phyloP scores from a whole-genome alignment of 1,139 yeast genomes.

The Debaryomycetaceae sp. region DNA sequence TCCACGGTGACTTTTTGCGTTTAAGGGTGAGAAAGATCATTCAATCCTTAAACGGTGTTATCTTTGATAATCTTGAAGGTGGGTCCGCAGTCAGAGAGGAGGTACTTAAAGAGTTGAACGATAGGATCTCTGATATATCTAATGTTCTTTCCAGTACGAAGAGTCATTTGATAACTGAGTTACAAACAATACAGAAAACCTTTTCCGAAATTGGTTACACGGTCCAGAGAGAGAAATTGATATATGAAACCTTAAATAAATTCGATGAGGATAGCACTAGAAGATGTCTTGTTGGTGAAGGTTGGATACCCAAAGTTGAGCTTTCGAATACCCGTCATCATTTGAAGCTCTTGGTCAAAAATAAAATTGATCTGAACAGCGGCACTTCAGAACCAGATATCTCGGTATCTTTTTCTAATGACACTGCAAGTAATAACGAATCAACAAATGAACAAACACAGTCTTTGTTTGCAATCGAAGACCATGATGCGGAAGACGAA shows the following conservation, averaged over 20 bases:
- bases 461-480: slow-evolving; percentile 57
- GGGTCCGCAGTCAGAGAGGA: slow-evolving; percentile 46
- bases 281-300: slow-evolving; percentile 93
- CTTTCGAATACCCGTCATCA: slow-evolving; percentile 22
- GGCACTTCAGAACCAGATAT: slow-evolving; percentile 10
- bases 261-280: slow-evolving; percentile 84
- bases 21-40: slow-evolving; percentile 70
- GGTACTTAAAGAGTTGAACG: slow-evolving; percentile 60
- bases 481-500: slow-evolving; percentile 15
- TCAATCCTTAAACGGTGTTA: slow-evolving; percentile 77
- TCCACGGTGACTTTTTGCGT: slow-evolving; percentile 78
- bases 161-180: slow-evolving; percentile 68
- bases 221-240: slow-evolving; percentile 67
- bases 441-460: slow-evolving; percentile 9
- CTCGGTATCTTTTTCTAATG: slow-evolving; percentile 19
- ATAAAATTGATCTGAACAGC: slow-evolving; percentile 13
- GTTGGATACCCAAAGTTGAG: slow-evolving; percentile 73
- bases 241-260: slow-evolving; percentile 71
- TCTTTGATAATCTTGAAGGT: slow-evolving; percentile 65
- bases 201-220: slow-evolving; percentile 36
- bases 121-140: slow-evolving; percentile 42
- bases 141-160: slow-evolving; percentile 69
- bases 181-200: slow-evolving; percentile 61
- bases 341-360: slow-evolving; percentile 23
- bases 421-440: slow-evolving; percentile 15